These are phyloP conservation scores for Globisporangium lucens DNA, from an alignment of 352 stramenopile genomes.

Conservation along the genomic window DNA sequence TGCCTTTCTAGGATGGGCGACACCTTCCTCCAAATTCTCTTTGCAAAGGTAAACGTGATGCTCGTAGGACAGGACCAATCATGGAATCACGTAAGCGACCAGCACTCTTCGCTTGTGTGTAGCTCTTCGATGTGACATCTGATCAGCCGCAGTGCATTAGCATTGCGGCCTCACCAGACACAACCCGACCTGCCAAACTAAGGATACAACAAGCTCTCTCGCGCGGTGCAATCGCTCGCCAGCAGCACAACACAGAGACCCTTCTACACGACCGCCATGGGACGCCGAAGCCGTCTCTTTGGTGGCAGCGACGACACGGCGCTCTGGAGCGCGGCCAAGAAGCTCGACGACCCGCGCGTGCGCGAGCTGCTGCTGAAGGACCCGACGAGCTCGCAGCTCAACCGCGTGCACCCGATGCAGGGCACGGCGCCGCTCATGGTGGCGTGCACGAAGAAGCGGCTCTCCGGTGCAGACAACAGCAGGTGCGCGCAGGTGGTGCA, in stretches of 20 bases:
- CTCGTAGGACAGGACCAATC: not conserved
- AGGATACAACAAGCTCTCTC: not conserved
- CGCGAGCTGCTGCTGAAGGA: slow-evolving; percentile 15
- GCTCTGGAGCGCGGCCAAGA: slow-evolving; percentile 20
- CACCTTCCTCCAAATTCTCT: not conserved
- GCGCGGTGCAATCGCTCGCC: not conserved
- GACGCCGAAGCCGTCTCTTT: slow-evolving; percentile 6
- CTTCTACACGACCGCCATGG: slow-evolving; percentile 4
- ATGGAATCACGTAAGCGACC: not conserved
- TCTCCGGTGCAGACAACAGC: not conserved
- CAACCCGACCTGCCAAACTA: not conserved
- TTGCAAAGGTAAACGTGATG: not conserved
- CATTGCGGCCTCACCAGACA: not conserved
- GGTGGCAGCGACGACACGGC: slow-evolving; percentile 4
- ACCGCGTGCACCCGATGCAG: slow-evolving; percentile 43
- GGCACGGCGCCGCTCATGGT: slow-evolving; percentile 70
- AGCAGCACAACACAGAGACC: not conserved
- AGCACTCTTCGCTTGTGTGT: not conserved
- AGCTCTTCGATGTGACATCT: not conserved
- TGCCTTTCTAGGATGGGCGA: not conserved
- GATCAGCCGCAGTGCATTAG: not conserved
- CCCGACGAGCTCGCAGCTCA: slow-evolving; percentile 18
- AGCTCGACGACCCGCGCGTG: slow-evolving; percentile 16
- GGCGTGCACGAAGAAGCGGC: slow-evolving; percentile 41
- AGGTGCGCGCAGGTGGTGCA: slow-evolving; percentile 34